These are phyloP conservation scores for Marsdenia floribunda DNA, from an alignment of 257 asterid species.

Conservation along the genomic window DNA sequence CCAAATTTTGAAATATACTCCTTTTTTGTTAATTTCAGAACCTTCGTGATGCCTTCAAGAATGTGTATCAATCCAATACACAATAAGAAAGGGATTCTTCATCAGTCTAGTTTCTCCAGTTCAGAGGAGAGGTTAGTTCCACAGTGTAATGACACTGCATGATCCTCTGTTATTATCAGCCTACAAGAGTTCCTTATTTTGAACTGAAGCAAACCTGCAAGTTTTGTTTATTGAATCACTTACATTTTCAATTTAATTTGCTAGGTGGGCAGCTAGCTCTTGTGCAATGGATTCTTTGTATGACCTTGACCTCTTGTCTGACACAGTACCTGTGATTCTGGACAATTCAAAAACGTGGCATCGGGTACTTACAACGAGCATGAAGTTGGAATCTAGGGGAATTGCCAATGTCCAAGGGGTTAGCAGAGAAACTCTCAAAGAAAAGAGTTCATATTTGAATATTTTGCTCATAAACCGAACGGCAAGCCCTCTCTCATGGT, in stretches of 20 bases:
- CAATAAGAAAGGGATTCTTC: conserved; percentile 83
- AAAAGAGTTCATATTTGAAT: conserved; percentile 47
- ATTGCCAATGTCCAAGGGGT: conserved; percentile 76
- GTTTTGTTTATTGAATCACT: background rate
- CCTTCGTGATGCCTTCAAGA: conserved; percentile 93
- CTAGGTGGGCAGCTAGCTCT: conserved; percentile 76
- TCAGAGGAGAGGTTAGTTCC: conserved; percentile 64
- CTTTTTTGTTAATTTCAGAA: conserved; percentile 49
- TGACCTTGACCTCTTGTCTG: conserved; percentile 70
- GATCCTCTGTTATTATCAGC: background rate
- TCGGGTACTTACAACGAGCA: conserved; percentile 76
- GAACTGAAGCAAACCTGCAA: background rate
- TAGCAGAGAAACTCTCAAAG: conserved; percentile 59
- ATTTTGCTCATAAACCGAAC: conserved; percentile 88
- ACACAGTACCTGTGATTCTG: conserved; percentile 72
- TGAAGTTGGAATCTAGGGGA: conserved; percentile 89
- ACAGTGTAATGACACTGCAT: background rate
- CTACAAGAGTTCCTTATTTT: background rate
- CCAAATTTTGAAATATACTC: background rate
- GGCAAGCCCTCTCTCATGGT: conserved; percentile 92
- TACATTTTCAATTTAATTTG: conserved; percentile 15
- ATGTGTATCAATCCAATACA: conserved; percentile 93
- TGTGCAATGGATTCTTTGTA: conserved; percentile 80
- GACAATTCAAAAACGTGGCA: conserved; percentile 87
- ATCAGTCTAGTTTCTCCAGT: conserved; percentile 37